Percentiles rank a stretch among this genome's conserved stretches.
These are phyloP conservation scores for Cladosporium sp. DNA, from an alignment of 2,329 filamentous ascomycete species.

Conservation along the genomic window DNA sequence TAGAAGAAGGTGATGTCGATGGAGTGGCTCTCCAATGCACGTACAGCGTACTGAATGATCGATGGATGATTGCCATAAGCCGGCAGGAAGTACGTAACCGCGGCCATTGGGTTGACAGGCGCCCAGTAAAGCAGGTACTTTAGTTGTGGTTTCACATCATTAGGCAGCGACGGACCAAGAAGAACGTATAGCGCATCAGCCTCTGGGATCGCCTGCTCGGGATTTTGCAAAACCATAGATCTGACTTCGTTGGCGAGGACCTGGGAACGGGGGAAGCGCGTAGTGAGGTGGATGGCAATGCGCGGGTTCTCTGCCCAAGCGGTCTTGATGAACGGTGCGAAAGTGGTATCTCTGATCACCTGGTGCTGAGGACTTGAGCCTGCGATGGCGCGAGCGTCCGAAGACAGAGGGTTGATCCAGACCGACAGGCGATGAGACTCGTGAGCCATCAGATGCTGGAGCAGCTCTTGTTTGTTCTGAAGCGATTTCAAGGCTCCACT, in stretches of 20 bases:
- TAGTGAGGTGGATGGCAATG: constrained; percentile 78
- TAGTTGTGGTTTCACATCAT: constrained; percentile 76
- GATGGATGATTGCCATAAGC: constrained; percentile 88
- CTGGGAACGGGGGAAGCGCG: constrained; percentile 67
- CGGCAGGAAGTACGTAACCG: constrained; percentile 88
- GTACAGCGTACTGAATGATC: constrained; percentile 93
- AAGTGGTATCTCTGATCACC: constrained; percentile 37
- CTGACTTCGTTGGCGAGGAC: constrained; percentile 72
- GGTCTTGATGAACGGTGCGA: constrained; percentile 60
- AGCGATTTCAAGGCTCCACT: constrained; percentile 58
- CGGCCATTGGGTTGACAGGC: constrained; percentile 85
- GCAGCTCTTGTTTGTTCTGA: constrained; percentile 74
- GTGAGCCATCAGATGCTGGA: constrained; percentile 74
- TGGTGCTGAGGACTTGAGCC: constrained; percentile 27
- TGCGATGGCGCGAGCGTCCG: constrained; percentile 41
- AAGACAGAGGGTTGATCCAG: constrained; percentile 79
- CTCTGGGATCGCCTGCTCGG: constrained; percentile 74
- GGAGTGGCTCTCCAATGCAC: constrained; percentile 85
- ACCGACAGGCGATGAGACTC: constrained; percentile 80
- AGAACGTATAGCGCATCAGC: constrained; percentile 79
- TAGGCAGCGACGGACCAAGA: constrained; percentile 68
- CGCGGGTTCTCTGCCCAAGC: constrained; percentile 84
- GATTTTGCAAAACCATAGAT: constrained; percentile 73
- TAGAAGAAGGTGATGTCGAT: constrained; percentile 99
- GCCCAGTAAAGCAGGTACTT: constrained; percentile 95